phyloP scores from a whole-genome alignment of 371 early-diverging fungal genomes.

The Zychaea mexicana region DNA sequence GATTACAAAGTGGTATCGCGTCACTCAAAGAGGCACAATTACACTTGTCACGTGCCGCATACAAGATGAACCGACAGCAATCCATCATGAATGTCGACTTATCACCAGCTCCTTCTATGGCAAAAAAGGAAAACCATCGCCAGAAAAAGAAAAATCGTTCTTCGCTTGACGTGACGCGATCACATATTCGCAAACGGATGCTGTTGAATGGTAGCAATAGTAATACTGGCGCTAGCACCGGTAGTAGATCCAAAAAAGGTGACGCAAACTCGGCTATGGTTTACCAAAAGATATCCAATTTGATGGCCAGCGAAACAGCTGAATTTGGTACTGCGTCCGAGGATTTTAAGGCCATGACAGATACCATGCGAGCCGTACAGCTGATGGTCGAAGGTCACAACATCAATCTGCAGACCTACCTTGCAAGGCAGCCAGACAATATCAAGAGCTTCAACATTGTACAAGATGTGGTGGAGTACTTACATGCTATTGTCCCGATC shows the following conservation, averaged over 20 bases:
- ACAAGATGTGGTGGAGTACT: conserved; percentile 55
- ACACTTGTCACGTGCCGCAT: conserved; percentile 26
- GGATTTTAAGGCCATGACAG: conserved; percentile 43
- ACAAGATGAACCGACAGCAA: conserved; percentile 40
- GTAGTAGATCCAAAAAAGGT: background rate
- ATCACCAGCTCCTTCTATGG: background rate
- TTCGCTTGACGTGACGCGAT: conserved; percentile 8
- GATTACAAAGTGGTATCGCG: conserved; percentile 40
- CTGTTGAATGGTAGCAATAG: background rate
- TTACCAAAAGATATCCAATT: conserved; percentile 25
- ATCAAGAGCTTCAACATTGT: conserved; percentile 61
- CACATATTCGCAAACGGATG: conserved; percentile 7
- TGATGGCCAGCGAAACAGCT: conserved; percentile 31
- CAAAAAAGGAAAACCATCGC: background rate
- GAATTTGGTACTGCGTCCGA: conserved; percentile 32
- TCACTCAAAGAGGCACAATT: conserved; percentile 45
- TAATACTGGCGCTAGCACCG: background rate
- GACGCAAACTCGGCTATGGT: conserved; percentile 15
- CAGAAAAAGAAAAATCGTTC: conserved; percentile 2
- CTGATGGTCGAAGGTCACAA: conserved; percentile 63
- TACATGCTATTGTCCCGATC: conserved; percentile 53
- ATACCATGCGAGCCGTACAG: conserved; percentile 57
- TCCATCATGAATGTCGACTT: conserved; percentile 15
- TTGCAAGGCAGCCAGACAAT: conserved; percentile 58
- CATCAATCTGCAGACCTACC: conserved; percentile 51